Base-by-base conservation (phyloP, 2,329 filamentous ascomycete genomes). In the Claviceps arundinis region DNA sequence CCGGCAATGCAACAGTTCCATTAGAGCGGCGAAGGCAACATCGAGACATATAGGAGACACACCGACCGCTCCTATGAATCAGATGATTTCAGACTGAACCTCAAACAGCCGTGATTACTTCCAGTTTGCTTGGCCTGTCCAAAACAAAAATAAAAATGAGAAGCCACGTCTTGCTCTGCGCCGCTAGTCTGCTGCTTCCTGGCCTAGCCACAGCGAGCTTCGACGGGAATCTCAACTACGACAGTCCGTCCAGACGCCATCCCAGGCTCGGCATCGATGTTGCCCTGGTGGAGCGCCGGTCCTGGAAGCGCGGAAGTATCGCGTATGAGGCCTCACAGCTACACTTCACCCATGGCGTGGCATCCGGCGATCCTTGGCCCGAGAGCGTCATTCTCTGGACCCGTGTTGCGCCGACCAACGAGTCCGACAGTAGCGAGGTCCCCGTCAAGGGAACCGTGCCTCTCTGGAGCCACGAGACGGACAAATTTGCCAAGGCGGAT, bases 241-340 rank as follows among this genome's bases (percentile, higher is more conserved):
- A 74, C 48, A 83, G 78, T 58, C 82, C 84, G 5, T 87, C 83
- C 1, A 72, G 76, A 42, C 75, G 82, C 44, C 83, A 87, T 57
- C 73, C 77, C 4, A 70, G 72, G 40, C 70, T 87, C 11, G 83
- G 82, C 5, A 77, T 87, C 46, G 75, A 81, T n/a, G 73, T 85
- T 14, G 74, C 73, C 48, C 80, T 77, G 56, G 76, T 85, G 48
- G 73, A 76, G 45, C 78, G 77, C 62, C 73, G 80, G 40, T 75
- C 73, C 49, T 58, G 62, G 53, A 69, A 67, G 58, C 65, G 67
- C 44, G 69, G 70, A 22, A 70, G 69, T n/a, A 62, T 69, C 4
- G 65, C 70, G 40, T 60, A 70, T 16, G 70, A 70, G 56, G 63
- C 72, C 11, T 65, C 73, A 0, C 65, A 71, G 6, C 68, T 84